These are phyloP conservation scores for Eutypella sp. DNA, from an alignment of 2,329 filamentous ascomycete genomes.

Conservation along the genomic window DNA sequence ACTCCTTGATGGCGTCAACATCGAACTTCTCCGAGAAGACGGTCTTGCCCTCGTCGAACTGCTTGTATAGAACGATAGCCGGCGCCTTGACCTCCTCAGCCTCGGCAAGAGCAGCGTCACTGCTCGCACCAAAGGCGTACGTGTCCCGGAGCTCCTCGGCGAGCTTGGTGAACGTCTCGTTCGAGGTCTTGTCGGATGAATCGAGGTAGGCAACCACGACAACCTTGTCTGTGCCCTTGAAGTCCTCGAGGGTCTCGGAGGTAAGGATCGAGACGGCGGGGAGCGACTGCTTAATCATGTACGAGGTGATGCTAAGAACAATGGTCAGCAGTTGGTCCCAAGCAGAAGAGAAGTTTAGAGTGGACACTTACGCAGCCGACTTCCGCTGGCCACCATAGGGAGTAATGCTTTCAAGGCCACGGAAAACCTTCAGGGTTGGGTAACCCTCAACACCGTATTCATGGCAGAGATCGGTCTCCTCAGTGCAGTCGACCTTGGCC, in stretches of 20 bases:
- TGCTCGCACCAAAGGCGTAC: constrained; percentile 87
- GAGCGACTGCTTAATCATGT: constrained; percentile 98
- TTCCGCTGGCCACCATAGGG: constrained; percentile 90
- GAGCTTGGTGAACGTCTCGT: constrained; percentile 72
- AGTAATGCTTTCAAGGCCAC: constrained; percentile 72
- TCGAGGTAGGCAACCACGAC: constrained; percentile 87
- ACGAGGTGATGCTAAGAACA: constrained; percentile 57
- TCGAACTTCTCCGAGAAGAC: constrained; percentile 79
- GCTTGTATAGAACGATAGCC: constrained; percentile 90
- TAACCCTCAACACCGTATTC: constrained; percentile 91
- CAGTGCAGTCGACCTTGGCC: constrained; percentile 91
- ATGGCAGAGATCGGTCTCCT: constrained; percentile 87
- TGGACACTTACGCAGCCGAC: constrained; percentile 59
- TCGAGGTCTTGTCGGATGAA: constrained; percentile 75
- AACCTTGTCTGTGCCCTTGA: constrained; percentile 97
- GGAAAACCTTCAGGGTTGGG: constrained; percentile 98
- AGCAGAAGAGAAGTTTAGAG: neutral
- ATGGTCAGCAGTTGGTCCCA: constrained; percentile 8
- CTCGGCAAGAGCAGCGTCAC: constrained; percentile 78
- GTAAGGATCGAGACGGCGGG: constrained; percentile 82
- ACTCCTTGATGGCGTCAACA: constrained; percentile 71
- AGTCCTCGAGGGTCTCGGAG: constrained; percentile 81
- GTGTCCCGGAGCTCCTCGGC: constrained; percentile 77
- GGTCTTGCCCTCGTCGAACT: constrained; percentile 94
- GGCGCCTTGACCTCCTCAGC: constrained; percentile 85